Evolutionary conservation across 2,329 filamentous ascomycete genomes (phyloP).

Genomic region (Talaromyces marneffei): DNA sequence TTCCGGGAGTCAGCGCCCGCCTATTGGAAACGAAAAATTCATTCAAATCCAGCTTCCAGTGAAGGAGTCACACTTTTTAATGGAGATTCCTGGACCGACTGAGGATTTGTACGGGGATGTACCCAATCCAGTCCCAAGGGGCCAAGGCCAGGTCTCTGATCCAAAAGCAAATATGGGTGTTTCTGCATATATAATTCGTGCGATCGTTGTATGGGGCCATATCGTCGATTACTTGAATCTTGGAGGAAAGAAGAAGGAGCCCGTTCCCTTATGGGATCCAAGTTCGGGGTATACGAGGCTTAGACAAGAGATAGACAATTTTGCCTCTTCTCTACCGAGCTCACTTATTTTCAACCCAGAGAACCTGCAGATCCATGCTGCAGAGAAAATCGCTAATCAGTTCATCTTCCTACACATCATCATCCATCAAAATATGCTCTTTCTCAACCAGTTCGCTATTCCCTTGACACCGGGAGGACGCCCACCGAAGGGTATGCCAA

Average conservation of each 20-base stretch:
- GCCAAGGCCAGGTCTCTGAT: constrained; percentile 60
- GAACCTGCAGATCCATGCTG: constrained; percentile 78
- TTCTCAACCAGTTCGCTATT: constrained; percentile 82
- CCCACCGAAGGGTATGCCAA: constrained; percentile 65
- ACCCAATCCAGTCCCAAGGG: constrained; percentile 55
- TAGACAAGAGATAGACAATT: constrained; percentile 63
- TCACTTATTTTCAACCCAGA: constrained; percentile 69
- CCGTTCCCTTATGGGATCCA: constrained; percentile 71
- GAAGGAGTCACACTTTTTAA: constrained; percentile 80
- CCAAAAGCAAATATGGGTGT: constrained; percentile 86
- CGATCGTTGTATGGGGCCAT: constrained; percentile 82
- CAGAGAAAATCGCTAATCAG: constrained; percentile 80
- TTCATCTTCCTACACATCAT: constrained; percentile 89
- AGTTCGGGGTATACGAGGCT: constrained; percentile 71
- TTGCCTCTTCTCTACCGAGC: constrained; percentile 63
- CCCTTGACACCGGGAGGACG: constrained; percentile 59
- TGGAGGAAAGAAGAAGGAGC: constrained; percentile 74
- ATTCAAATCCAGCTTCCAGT: constrained; percentile 86
- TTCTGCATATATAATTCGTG: constrained; percentile 79
- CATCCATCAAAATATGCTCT: constrained; percentile 82
- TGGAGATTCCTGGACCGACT: constrained; percentile 83
- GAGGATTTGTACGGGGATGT: constrained; percentile 72
- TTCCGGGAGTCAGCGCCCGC: constrained; percentile 84
- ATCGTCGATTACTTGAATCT: constrained; percentile 87
- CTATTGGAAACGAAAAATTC: constrained; percentile 83